Evolutionary conservation across 2,329 filamentous ascomycete genomes (phyloP).

Genomic region (Lachnellula occidentalis): DNA sequence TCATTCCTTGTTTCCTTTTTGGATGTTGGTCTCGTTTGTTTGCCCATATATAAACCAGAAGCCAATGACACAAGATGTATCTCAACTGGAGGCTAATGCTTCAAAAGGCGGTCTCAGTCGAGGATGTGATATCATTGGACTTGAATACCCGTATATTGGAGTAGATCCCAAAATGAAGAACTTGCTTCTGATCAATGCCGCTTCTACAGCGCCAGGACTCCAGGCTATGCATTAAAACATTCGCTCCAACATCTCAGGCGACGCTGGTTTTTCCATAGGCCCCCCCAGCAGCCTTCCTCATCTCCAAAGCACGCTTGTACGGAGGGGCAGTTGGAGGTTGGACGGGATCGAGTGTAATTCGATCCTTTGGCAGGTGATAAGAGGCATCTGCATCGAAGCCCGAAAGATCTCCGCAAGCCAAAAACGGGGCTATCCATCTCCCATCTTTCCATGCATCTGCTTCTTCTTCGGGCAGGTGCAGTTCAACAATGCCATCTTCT

Average conservation of each 20-base stretch:
- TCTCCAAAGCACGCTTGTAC: constrained; percentile 85
- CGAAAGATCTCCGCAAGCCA: constrained; percentile 94
- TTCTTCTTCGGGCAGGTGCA: constrained; percentile 26
- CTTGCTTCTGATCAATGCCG: not conserved
- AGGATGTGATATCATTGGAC: not conserved
- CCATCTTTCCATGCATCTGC: constrained; percentile 41
- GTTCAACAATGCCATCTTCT: constrained; percentile 23
- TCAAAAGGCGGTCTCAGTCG: not conserved
- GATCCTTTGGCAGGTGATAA: constrained; percentile 79
- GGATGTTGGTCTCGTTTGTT: not conserved
- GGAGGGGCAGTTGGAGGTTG: constrained; percentile 95
- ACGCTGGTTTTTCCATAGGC: constrained; percentile 38
- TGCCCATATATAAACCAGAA: not conserved
- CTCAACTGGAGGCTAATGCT: not conserved
- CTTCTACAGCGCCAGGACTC: constrained; percentile 1
- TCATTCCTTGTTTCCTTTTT: not conserved
- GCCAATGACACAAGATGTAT: not conserved
- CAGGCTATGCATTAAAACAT: constrained; percentile 8
- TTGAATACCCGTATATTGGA: not conserved
- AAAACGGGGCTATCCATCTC: constrained; percentile 86
- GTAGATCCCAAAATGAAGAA: not conserved
- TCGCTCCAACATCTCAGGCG: constrained; percentile 6
- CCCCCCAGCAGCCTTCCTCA: constrained; percentile 69
- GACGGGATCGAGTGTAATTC: constrained; percentile 83
- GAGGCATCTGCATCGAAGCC: constrained; percentile 95